Evolutionary conservation across 805 yeast species (phyloP).

Genomic region (Candida ficus): DNA sequence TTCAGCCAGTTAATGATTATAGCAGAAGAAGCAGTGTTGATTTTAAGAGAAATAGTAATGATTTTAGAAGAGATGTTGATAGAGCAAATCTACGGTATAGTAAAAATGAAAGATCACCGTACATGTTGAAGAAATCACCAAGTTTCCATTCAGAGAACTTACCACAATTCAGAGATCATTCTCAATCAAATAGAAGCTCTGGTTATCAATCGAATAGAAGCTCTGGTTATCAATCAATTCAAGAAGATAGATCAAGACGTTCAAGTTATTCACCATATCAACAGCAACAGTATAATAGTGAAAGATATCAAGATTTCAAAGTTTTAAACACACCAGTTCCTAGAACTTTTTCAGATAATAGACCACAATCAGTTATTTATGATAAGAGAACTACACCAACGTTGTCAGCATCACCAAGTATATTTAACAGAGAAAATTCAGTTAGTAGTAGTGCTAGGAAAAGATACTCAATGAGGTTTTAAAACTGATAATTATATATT

Average conservation of each 20-base stretch:
- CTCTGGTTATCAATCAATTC: too few relatives aligned
- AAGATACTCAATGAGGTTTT: conserved; percentile 24
- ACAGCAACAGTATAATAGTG: too few relatives aligned
- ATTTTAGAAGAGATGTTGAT: too few relatives aligned
- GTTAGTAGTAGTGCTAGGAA: conserved; percentile 5
- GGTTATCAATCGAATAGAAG: background rate
- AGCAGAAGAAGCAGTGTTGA: too few relatives aligned
- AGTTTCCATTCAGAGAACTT: conserved; percentile 6
- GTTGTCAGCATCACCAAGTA: background rate
- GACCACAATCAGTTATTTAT: conserved; percentile 1
- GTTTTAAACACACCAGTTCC: conserved; percentile 7
- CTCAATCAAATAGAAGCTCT: background rate
- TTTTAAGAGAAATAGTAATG: too few relatives aligned
- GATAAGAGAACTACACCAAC: background rate
- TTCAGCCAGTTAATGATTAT: too few relatives aligned
- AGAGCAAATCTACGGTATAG: too few relatives aligned
- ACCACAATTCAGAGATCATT: conserved; percentile 5
- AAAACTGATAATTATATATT: background rate
- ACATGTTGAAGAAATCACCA: conserved; percentile 6
- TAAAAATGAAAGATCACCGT: background rate
- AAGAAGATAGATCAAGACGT: too few relatives aligned
- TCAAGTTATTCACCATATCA: too few relatives aligned
- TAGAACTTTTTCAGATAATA: conserved; percentile 2
- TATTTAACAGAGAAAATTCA: conserved; percentile 1
- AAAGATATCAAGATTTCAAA: conserved; percentile 2